Conservation (phyloP, 257 asterid species). For the Datura wrightii region DNA sequence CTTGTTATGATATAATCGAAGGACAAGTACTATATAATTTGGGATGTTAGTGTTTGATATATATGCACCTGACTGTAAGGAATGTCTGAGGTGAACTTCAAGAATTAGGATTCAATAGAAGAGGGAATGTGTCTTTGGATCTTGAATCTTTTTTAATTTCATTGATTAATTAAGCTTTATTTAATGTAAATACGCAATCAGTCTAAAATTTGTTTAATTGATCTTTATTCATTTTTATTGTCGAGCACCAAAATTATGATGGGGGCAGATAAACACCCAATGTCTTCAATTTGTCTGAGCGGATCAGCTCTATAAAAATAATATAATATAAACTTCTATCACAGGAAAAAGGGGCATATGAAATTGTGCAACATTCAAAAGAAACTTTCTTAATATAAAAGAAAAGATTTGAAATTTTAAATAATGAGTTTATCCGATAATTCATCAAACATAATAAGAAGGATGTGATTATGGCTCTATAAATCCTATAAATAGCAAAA, state of each 20-base stretch:
- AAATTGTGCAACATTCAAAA: too few relatives aligned
- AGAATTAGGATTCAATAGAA: background rate
- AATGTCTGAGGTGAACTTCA: constrained; percentile 55
- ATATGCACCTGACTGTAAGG: constrained; percentile 51
- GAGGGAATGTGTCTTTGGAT: too few relatives aligned
- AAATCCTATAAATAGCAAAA: too few relatives aligned
- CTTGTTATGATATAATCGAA: constrained; percentile 43
- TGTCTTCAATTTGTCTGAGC: too few relatives aligned
- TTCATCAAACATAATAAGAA: too few relatives aligned
- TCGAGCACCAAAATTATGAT: background rate
- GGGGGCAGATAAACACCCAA: background rate
- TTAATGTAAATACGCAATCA: constrained; percentile 38
- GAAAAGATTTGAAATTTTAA: too few relatives aligned
- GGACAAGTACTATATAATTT: background rate
- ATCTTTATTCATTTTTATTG: background rate
- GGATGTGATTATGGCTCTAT: too few relatives aligned
- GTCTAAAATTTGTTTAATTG: background rate
- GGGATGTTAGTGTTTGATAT: background rate
- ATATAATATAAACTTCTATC: too few relatives aligned
- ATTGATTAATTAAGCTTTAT: background rate
- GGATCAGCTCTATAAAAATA: too few relatives aligned
- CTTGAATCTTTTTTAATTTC: background rate
- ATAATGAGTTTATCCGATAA: too few relatives aligned
- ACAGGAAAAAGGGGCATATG: too few relatives aligned
- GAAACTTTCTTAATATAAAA: too few relatives aligned